phyloP scores from a whole-genome alignment of 768 basidiomycete genomes.

The Dictyophora rubrovolvata region DNA sequence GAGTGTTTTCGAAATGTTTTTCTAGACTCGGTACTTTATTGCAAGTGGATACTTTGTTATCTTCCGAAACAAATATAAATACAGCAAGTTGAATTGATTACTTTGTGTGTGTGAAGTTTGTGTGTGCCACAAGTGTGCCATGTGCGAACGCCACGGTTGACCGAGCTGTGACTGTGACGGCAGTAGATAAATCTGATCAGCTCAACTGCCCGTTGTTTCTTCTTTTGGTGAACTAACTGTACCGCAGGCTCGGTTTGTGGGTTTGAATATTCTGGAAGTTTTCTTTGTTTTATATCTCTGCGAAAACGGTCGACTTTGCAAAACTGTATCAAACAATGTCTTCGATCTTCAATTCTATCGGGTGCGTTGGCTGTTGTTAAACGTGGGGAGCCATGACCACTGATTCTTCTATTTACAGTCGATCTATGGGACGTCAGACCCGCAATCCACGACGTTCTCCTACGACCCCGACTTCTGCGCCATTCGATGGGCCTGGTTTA shows the following conservation, averaged over 20 bases:
- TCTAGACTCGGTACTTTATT: constrained; percentile 5
- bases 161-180: not conserved
- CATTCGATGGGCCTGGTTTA: constrained; percentile 37
- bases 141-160: not conserved
- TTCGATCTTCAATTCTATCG: constrained; percentile 69
- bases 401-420: constrained; percentile 29
- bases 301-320: no score
- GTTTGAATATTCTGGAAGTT: not conserved
- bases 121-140: no score
- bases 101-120: no score
- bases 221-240: not conserved
- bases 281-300: not conserved
- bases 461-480: constrained; percentile 56
- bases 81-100: not conserved
- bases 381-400: not conserved
- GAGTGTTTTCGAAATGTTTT: constrained; percentile 4
- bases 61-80: not conserved
- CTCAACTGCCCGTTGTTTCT: not conserved
- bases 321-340: constrained; percentile 44
- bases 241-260: not conserved
- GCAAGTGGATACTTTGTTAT: not conserved
- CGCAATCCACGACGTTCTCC: constrained; percentile 62
- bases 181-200: not conserved
- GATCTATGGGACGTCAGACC: constrained; percentile 68
- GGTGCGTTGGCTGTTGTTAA: constrained; percentile 33